phyloP scores from a whole-genome alignment of 2,329 filamentous ascomycete species.

The Pseudogymnoascus sp. region DNA sequence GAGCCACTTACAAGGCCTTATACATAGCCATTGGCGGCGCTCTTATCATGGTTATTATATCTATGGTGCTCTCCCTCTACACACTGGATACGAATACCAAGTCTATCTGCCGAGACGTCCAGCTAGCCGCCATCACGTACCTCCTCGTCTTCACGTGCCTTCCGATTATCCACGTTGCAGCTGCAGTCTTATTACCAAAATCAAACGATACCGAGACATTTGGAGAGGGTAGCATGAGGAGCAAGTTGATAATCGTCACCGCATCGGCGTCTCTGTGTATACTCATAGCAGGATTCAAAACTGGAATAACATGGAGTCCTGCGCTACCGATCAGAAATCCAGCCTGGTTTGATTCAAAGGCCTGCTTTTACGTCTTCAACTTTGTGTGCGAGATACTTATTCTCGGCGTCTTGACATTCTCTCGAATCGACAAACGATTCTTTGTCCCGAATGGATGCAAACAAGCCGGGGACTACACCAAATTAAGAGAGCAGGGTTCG shows the following conservation, averaged over 20 bases:
- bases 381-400: constrained; percentile 65
- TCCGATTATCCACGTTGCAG: constrained; percentile 48
- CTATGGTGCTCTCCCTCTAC: constrained; percentile 56
- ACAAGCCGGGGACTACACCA: constrained; percentile 40
- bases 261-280: constrained; percentile 51
- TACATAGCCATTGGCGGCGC: constrained; percentile 44
- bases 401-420: constrained; percentile 56
- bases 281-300: constrained; percentile 62
- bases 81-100: constrained; percentile 47
- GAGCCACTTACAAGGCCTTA: constrained; percentile 46
- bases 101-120: constrained; percentile 50
- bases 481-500: constrained; percentile 12
- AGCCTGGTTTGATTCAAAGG: constrained; percentile 62
- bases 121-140: constrained; percentile 53
- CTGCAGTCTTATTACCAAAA: constrained; percentile 40
- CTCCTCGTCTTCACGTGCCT: constrained; percentile 60
- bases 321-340: constrained; percentile 43
- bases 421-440: constrained; percentile 67
- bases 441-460: constrained; percentile 63
- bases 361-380: constrained; percentile 71
- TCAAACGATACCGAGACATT: constrained; percentile 45
- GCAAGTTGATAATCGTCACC: constrained; percentile 57
- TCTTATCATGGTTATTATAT: constrained; percentile 59
- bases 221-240: constrained; percentile 56
- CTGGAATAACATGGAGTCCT: constrained; percentile 48